Base-by-base conservation (phyloP, 352 stramenopile genomes). In the Blastocystis sp. region DNA sequence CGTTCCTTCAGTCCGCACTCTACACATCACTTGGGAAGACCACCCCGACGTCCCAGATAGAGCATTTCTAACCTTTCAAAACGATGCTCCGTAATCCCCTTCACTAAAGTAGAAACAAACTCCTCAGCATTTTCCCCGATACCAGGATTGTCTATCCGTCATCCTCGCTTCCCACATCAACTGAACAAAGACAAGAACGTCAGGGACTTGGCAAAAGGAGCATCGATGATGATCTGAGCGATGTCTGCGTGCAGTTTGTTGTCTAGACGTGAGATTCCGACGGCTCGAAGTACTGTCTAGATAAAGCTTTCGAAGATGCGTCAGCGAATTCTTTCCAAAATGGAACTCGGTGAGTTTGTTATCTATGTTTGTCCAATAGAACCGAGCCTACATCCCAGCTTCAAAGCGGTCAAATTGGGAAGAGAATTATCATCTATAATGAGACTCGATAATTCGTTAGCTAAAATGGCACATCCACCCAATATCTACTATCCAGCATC, bases 11-110 rank as follows among this genome's bases (percentile, higher is more conserved):
- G 50, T 63, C 70, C 70, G 30, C 70, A 81, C 50, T 81, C 70
- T 81, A 63, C 43, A 5, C 0, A 37, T 81, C 43, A 62, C 3
- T 26, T 26, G 13, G 13, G 0, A 30, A 45, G 16, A 34, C 5
- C 13, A 8, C 2, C 37, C 18, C 54, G 39, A 81, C 70, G 70
- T 37, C 70, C 70, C 70, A 81, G 37, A 41, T 81, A 81, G 5
- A 81, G 43, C 70, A 81, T 81, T 41, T 81, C 41, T 20, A 81
- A n/a, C 20, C 50, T 63, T 53, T 63, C 70, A 53, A 81, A 81
- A 34, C 70, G 70, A 65, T 63, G 39, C 13, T 62, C 43, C n/a
- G 63, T 43, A n/a, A 81, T 81, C 9, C 37, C 70, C 43, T 81
- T 54, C 4, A 24, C 55, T 18, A 81, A 81, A 34, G 55, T 64